These are phyloP conservation scores for Russula emetica DNA, from an alignment of 768 basidiomycete species.

Conservation along the genomic window DNA sequence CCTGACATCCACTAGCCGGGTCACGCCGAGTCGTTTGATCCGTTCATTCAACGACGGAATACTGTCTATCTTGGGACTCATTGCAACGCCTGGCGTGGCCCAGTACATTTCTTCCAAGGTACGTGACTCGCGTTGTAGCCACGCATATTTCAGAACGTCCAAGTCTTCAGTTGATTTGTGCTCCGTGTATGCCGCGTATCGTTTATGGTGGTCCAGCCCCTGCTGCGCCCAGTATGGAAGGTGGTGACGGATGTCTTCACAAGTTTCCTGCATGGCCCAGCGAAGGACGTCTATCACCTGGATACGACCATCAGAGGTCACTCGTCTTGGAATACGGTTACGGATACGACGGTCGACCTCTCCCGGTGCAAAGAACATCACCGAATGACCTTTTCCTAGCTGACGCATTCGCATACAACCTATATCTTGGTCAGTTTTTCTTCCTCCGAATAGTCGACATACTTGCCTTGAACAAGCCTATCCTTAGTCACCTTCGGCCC, in stretches of 20 bases:
- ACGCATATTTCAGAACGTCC: background rate
- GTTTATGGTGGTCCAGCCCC: conserved; percentile 13
- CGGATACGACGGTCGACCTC: conserved; percentile 23
- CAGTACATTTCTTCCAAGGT: conserved; percentile 23
- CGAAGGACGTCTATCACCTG: conserved; percentile 19
- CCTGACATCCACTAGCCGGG: conserved; percentile 3
- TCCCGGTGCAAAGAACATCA: conserved; percentile 22
- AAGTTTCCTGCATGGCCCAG: conserved; percentile 24
- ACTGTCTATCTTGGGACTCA: background rate
- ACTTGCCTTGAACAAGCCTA: conserved; percentile 45
- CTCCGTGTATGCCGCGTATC: background rate
- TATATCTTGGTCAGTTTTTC: background rate
- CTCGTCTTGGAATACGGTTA: background rate
- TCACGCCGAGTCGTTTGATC: conserved; percentile 10
- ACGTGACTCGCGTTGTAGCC: conserved; percentile 18
- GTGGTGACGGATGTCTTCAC: conserved; percentile 23
- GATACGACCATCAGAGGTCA: background rate
- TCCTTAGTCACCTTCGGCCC: conserved; percentile 52
- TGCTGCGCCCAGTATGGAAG: conserved; percentile 21
- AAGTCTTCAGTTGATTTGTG: background rate
- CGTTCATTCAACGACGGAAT: conserved; percentile 13
- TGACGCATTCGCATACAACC: conserved; percentile 27
- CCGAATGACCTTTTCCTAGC: conserved; percentile 23
- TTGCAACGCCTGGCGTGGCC: background rate
- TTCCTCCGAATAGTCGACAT: background rate